These are phyloP conservation scores for Chrysoporthe puriensis DNA, from an alignment of 2,329 filamentous ascomycete genomes.

Conservation along the genomic window DNA sequence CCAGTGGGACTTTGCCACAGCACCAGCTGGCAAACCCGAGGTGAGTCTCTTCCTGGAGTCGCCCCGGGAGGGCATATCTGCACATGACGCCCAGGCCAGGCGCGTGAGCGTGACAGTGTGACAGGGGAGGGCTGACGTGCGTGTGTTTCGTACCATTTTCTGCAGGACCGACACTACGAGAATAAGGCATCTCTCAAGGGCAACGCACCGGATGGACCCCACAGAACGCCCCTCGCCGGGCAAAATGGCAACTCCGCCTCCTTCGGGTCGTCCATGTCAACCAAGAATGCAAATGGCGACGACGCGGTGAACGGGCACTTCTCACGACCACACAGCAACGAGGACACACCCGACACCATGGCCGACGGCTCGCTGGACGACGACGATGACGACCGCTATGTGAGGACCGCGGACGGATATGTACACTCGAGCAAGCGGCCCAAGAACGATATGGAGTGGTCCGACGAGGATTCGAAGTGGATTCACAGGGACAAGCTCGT, in stretches of 20 bases:
- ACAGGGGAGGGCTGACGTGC: constrained; percentile 13
- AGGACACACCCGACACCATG: constrained; percentile 49
- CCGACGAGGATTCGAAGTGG: constrained; percentile 72
- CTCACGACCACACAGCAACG: constrained; percentile 31
- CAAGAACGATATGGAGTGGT: constrained; percentile 38
- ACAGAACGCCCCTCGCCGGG: constrained; percentile 25
- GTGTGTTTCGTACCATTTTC: constrained; percentile 7
- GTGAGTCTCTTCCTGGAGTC: constrained; percentile 38
- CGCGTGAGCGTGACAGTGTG: constrained; percentile 1
- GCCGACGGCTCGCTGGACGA: constrained; percentile 44
- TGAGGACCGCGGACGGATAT: constrained; percentile 13
- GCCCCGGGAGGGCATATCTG: constrained; percentile 5
- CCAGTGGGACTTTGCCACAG: constrained; percentile 46
- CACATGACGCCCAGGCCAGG: not conserved
- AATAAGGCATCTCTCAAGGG: constrained; percentile 26
- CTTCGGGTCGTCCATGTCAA: constrained; percentile 20
- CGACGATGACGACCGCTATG: constrained; percentile 30
- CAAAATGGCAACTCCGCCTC: constrained; percentile 28
- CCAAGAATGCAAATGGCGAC: constrained; percentile 20
- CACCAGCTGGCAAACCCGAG: constrained; percentile 38
- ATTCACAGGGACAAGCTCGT: constrained; percentile 85
- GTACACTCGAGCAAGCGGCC: constrained; percentile 31
- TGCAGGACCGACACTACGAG: constrained; percentile 27
- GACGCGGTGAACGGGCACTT: constrained; percentile 16
- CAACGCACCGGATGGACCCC: constrained; percentile 25